Conservation (phyloP, 371 early-diverging fungal species). For the Fennellomyces sp. region DNA sequence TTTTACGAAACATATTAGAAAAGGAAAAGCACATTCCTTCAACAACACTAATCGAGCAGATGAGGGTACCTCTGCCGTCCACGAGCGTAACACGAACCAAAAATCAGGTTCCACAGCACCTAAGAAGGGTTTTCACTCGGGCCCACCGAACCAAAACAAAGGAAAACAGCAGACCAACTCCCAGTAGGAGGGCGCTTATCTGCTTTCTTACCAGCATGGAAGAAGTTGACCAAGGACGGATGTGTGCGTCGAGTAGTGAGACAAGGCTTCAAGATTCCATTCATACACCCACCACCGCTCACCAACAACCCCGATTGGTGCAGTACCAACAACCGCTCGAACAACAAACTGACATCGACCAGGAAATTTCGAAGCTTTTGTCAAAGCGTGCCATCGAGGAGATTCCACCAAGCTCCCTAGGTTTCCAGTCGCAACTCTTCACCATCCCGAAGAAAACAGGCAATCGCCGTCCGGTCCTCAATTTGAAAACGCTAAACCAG, state of each 20-base stretch:
- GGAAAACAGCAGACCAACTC: not conserved
- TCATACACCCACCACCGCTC: not conserved
- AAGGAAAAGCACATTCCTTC: not conserved
- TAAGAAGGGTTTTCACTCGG: not conserved
- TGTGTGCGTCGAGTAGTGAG: not conserved
- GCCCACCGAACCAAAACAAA: not conserved
- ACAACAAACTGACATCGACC: not conserved
- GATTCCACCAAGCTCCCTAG: not conserved
- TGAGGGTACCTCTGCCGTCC: not conserved
- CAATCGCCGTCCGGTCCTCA: constrained; percentile 24
- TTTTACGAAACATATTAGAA: not conserved
- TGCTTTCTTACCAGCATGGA: not conserved
- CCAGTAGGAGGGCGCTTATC: not conserved
- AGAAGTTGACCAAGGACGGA: not conserved
- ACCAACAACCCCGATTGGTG: too few species aligned
- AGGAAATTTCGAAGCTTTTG: not conserved
- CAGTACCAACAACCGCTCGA: not conserved
- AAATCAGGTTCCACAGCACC: not conserved
- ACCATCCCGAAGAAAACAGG: constrained; percentile 27
- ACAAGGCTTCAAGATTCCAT: not conserved
- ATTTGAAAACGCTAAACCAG: constrained; percentile 25
- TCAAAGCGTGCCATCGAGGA: constrained; percentile 4
- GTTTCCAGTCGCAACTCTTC: constrained; percentile 23
- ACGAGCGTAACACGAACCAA: not conserved
- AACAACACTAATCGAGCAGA: not conserved